These are phyloP conservation scores for Debaryomyces coudertii DNA, from an alignment of 1,139 yeast genomes.

Conservation along the genomic window DNA sequence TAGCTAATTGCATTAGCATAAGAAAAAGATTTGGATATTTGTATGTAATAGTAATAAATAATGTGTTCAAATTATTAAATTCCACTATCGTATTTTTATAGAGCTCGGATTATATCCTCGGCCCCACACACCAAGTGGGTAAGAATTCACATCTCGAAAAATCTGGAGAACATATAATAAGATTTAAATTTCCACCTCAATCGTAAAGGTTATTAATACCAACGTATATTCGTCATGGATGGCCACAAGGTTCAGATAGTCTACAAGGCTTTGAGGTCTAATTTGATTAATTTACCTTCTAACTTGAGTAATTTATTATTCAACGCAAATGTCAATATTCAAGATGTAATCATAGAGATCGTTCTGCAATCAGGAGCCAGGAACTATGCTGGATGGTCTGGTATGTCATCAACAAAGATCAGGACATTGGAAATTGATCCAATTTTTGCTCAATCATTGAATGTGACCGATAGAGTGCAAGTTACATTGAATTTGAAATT, in stretches of 20 bases:
- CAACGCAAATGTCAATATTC: conserved; percentile 58
- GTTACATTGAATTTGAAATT: conserved; percentile 48
- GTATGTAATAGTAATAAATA: background rate
- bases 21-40: background rate
- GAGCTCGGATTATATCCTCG: conserved; percentile 8
- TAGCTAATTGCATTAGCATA: background rate
- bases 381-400: conserved; percentile 81
- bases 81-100: background rate
- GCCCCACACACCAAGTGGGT: conserved; percentile 8
- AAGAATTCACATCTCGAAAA: conserved; percentile 11
- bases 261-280: conserved; percentile 47
- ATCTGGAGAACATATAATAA: conserved; percentile 19
- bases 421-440: conserved; percentile 44
- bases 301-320: conserved; percentile 50
- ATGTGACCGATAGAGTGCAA: conserved; percentile 44
- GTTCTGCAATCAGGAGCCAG: conserved; percentile 28
- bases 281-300: conserved; percentile 63
- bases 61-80: background rate
- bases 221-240: conserved; percentile 32
- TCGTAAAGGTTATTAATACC: background rate
- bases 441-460: conserved; percentile 50
- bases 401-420: conserved; percentile 49
- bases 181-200: background rate
- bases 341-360: conserved; percentile 60
- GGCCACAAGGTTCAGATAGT: conserved; percentile 36